These are phyloP conservation scores for Cynanchum wilfordii DNA, from an alignment of 257 asterid genomes.

Conservation along the genomic window DNA sequence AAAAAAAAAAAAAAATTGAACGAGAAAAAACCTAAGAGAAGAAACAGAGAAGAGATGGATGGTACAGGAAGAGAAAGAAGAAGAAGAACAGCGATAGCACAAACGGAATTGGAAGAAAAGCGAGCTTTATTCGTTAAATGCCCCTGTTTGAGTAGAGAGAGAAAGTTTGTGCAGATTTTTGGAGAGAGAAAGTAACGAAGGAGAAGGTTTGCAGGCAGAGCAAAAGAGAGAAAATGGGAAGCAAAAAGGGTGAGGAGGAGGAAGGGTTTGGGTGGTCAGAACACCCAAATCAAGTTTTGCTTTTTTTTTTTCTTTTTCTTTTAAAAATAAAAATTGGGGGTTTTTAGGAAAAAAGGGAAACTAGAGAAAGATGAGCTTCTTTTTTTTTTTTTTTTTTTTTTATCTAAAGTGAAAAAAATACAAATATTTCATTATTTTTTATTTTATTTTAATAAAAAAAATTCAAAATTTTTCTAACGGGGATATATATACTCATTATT, in stretches of 20 bases:
- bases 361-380: not conserved
- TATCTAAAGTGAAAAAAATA: too few species aligned
- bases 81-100: not conserved
- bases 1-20: not conserved
- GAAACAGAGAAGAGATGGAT: slow-evolving; percentile 6
- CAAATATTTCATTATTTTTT: too few species aligned
- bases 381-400: too few species aligned
- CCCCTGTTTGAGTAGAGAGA: slow-evolving; percentile 10
- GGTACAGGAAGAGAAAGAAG: not conserved
- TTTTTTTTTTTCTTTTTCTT: not conserved
- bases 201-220: not conserved
- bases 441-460: too few species aligned
- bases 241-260: slow-evolving; percentile 16
- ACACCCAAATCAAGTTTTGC: slow-evolving; percentile 37
- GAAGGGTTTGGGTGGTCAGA: slow-evolving; percentile 74
- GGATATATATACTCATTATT: too few species aligned
- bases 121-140: slow-evolving; percentile 2
- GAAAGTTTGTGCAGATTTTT: not conserved
- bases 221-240: slow-evolving; percentile 5
- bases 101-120: not conserved
- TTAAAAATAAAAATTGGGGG: not conserved
- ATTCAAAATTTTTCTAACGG: too few species aligned
- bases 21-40: not conserved
- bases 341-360: too few species aligned
- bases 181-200: not conserved